phyloP scores from a whole-genome alignment of 768 basidiomycete species.

The Agaricus blazei region DNA sequence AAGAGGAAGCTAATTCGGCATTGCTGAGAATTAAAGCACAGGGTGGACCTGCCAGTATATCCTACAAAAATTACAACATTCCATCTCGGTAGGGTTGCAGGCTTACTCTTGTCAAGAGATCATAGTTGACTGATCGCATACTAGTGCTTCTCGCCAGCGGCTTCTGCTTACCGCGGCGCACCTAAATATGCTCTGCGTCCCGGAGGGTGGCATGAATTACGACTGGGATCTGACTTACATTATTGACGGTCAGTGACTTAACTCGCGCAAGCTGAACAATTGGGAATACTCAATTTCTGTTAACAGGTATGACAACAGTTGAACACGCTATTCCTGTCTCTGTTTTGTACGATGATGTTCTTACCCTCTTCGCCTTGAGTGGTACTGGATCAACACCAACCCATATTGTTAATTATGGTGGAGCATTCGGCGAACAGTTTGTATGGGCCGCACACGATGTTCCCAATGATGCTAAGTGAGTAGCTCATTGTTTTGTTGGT shows the following conservation, averaged over 20 bases:
- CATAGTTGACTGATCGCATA: not conserved
- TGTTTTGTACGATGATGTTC: slow-evolving; percentile 59
- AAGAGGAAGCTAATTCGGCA: slow-evolving; percentile 60
- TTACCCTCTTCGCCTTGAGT: slow-evolving; percentile 56
- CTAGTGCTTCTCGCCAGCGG: slow-evolving; percentile 62
- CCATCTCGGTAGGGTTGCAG: slow-evolving; percentile 49
- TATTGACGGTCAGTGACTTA: slow-evolving; percentile 50
- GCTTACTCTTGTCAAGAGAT: not conserved
- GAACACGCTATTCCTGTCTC: slow-evolving; percentile 70
- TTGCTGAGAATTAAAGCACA: slow-evolving; percentile 66
- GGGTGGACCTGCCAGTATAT: slow-evolving; percentile 64
- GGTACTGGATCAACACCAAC: slow-evolving; percentile 74
- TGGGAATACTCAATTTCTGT: not conserved
- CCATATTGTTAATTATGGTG: slow-evolving; percentile 77
- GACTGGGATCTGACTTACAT: slow-evolving; percentile 81
- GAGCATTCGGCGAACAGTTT: slow-evolving; percentile 58
- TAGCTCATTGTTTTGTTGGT: not conserved
- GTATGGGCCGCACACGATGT: slow-evolving; percentile 65
- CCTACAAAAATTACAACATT: slow-evolving; percentile 76
- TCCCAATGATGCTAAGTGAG: slow-evolving; percentile 65
- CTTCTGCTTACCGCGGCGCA: slow-evolving; percentile 56
- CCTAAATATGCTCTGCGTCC: slow-evolving; percentile 65
- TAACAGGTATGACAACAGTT: slow-evolving; percentile 67
- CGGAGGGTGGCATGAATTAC: slow-evolving; percentile 75
- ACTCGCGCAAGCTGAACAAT: not conserved